Evolutionary conservation across 176 grass and related monocot species (phyloP), one percentile per base, ranked within the genome.

Genomic region (Cocos nucifera): DNA sequence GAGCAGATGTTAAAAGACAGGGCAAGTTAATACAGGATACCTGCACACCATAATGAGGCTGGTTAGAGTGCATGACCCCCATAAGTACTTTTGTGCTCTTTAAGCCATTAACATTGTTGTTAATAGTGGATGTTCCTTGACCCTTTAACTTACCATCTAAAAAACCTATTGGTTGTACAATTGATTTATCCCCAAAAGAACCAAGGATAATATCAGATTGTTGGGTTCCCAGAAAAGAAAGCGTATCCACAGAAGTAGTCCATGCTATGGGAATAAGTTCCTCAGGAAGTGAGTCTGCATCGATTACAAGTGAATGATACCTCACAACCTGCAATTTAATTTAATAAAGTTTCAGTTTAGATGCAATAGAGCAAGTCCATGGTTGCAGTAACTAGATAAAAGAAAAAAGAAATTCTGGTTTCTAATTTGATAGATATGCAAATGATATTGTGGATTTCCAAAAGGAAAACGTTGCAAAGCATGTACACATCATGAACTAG

Each of bases 21-120:
- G 2, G 24, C 2, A 58, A 3, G 30, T 53, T n/a, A 30, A 71
- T 51, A 19, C 32, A 67, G 15, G 27, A 71, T 90, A 97, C 87
- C 84, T 97, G 92, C 63, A 97, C 83, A 70, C 92, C 92, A 70
- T 83, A 97, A 67, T 97, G 92, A 85, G 87, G 87, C 66, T 69
- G 79, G 12, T 69, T 80, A 77, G 59, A 80, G 67, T 97, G 87
- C 48, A 66, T 85, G 54, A 97, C 39, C 30, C 83, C 92, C 92
- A 97, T 97, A 67, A 97, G 50, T 19, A 97, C 56, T 60, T 62
- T 88, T 49, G 27, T 24, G 26, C 49, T 23, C 63, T 75, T 59
- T 50, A 50, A 58, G 8, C 60, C 69, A 52, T 22, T 75, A 75
- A 22, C 6, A 78, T 55, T 64, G 4, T 55, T 64, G 12, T 50